Evolutionary conservation across 1,139 yeast species (phyloP), one percentile per base, ranked within the genome.

Genomic region (Hyphopichia wangnamkhiaoensis): DNA sequence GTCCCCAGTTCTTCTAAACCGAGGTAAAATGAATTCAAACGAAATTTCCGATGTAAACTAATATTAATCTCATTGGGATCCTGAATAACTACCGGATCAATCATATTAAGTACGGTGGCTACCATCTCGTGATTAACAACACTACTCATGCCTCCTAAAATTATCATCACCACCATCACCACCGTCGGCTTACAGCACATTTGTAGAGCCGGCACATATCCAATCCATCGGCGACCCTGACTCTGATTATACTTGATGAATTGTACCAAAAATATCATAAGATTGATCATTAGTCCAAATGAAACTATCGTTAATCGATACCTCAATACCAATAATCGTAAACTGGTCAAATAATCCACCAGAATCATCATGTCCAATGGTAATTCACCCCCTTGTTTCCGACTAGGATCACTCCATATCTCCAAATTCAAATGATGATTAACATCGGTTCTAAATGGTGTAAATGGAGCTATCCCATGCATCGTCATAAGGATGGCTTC

Each of bases 381-480:
- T 5, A 51, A 40, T 4, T 47, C 49, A 12, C 48, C 56, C 19
- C 30, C 37, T 8, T 18, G 49, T 9, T 21, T 24, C 4, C 5
- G 4, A 25, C 19, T 33, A 4, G 35, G 38, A 37, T 65, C 71
- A 33, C 67, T 65, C 74, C 80, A 76, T 4, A 79, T 41, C 46
- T 76, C 78, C 19, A 79, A 46, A 45, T 67, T 68, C 33, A 76
- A 38, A 18, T 50, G 47, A 31, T 53, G 48, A 10, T 58, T 48
- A 8, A 42, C 30, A 13, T 41, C 40, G 8, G 53, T 49, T 29
- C 58, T 59, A 45, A 75, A 75, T 3, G 95, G 93, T 8, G 86
- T 76, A 55, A 71, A 90, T 1, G 96, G 96, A 0, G 95, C 83
- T 21, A 82, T 73, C n/a, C 88, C 87, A 55, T 87, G 94, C 54